phyloP scores from a whole-genome alignment of 1,284 basidiomycete species.

The Heliocybe sulcata region DNA sequence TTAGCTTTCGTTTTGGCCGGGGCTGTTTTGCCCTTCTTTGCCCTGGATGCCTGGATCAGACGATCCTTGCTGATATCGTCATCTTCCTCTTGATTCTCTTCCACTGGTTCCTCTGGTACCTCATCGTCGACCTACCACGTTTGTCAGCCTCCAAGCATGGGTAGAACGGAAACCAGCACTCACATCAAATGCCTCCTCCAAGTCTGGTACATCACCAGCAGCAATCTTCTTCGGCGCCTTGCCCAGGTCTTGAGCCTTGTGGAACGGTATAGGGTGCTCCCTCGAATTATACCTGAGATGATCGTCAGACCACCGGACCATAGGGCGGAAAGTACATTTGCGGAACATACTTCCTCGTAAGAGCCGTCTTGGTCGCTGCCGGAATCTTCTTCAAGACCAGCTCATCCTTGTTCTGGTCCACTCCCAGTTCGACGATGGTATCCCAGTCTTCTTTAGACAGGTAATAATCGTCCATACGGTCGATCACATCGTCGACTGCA shows the following conservation, averaged over 20 bases:
- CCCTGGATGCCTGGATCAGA: slow-evolving; percentile 41
- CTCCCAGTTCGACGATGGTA: slow-evolving; percentile 86
- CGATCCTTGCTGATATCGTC: slow-evolving; percentile 42
- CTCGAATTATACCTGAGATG: slow-evolving; percentile 73
- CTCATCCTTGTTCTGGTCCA: slow-evolving; percentile 75
- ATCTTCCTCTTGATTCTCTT: slow-evolving; percentile 21
- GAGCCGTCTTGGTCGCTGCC: slow-evolving; percentile 72
- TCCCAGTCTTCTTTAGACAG: slow-evolving; percentile 96
- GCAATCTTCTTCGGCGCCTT: slow-evolving; percentile 73
- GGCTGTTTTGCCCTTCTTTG: slow-evolving; percentile 18
- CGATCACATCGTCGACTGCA: slow-evolving; percentile 78
- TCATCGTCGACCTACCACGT: slow-evolving; percentile 27
- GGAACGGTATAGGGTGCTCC: slow-evolving; percentile 89
- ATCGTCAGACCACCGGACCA: not conserved
- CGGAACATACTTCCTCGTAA: slow-evolving; percentile 76
- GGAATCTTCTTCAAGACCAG: slow-evolving; percentile 80
- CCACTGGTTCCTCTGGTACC: slow-evolving; percentile 26
- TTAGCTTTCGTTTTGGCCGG: slow-evolving; percentile 17
- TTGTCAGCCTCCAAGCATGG: not conserved
- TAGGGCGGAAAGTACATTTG: not conserved
- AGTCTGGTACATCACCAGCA: slow-evolving; percentile 71
- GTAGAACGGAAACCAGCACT: slow-evolving; percentile 10
- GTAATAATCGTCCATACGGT: slow-evolving; percentile 91
- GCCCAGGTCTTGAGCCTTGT: slow-evolving; percentile 77
- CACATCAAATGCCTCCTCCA: slow-evolving; percentile 80